These are phyloP conservation scores for Tetrapisispora taiwanensis DNA, from an alignment of 805 yeast species.

Conservation along the genomic window DNA sequence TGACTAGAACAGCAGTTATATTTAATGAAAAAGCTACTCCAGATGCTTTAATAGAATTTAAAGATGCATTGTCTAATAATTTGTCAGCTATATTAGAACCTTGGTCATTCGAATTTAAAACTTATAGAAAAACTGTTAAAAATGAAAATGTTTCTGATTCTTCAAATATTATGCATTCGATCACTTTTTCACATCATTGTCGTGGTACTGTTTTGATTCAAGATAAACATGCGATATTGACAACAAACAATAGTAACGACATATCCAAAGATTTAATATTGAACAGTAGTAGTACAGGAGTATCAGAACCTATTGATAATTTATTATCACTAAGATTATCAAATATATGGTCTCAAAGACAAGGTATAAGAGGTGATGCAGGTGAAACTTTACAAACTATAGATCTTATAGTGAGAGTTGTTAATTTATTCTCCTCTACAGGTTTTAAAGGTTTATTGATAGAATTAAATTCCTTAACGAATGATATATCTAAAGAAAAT, in stretches of 20 bases:
- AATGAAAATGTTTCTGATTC: constrained; percentile 10
- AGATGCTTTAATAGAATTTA: constrained; percentile 22
- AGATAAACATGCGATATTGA: constrained; percentile 18
- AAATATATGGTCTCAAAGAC: constrained; percentile 27
- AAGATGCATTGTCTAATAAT: constrained; percentile 21
- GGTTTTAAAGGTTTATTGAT: constrained; percentile 27
- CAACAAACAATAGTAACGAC: constrained; percentile 12
- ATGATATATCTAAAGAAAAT: constrained; percentile 7
- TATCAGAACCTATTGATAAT: constrained; percentile 19
- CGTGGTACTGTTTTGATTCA: constrained; percentile 19
- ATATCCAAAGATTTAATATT: constrained; percentile 10
- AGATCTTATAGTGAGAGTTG: constrained; percentile 17
- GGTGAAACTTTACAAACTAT: constrained; percentile 24
- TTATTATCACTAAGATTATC: constrained; percentile 19
- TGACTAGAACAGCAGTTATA: constrained; percentile 14
- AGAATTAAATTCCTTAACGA: constrained; percentile 14
- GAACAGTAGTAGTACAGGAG: constrained; percentile 19
- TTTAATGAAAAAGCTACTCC: constrained; percentile 27
- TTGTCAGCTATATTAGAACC: constrained; percentile 17
- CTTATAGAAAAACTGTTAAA: constrained; percentile 21
- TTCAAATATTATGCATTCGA: constrained; percentile 22
- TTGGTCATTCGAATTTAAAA: constrained; percentile 26
- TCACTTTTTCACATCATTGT: constrained; percentile 19
- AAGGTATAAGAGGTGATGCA: constrained; percentile 25
- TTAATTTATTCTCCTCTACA: constrained; percentile 25